A percentile compares a stretch with the other conserved stretches of the same genome.
These are phyloP conservation scores for Aspergillus sp. DNA, from an alignment of 2,329 filamentous ascomycete species.

Conservation along the genomic window DNA sequence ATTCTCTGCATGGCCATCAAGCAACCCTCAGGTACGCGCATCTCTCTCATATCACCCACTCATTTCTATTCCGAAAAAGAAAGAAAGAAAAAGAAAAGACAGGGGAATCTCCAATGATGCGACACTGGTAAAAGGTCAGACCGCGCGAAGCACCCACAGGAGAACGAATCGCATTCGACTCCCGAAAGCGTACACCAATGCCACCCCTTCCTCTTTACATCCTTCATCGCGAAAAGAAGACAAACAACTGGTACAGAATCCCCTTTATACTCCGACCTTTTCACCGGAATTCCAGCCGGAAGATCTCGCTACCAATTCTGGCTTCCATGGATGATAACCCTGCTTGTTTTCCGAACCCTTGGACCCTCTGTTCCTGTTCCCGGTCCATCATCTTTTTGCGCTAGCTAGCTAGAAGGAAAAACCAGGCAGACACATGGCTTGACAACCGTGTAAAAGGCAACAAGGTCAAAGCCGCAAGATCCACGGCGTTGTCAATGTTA, in stretches of 20 bases:
- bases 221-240: neutral
- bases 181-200: slow-evolving; percentile 18
- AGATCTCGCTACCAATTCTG: neutral
- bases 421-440: slow-evolving; percentile 17
- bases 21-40: neutral
- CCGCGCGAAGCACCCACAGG: slow-evolving; percentile 11
- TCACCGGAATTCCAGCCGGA: neutral
- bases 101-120: slow-evolving; percentile 34
- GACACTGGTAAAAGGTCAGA: slow-evolving; percentile 42
- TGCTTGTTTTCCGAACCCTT: neutral
- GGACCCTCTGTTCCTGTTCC: neutral
- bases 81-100: slow-evolving; percentile 3
- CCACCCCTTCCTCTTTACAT: neutral
- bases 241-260: slow-evolving; percentile 5
- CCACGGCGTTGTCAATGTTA: slow-evolving; percentile 12
- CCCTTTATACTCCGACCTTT: neutral
- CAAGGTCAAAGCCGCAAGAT: slow-evolving; percentile 17
- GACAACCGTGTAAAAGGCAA: slow-evolving; percentile 12
- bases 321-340: neutral
- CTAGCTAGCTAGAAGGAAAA: neutral
- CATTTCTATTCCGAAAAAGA: too few species aligned
- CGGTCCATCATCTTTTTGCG: slow-evolving; percentile 1
- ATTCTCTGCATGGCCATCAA: too few species aligned
- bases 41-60: neutral
- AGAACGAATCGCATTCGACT: slow-evolving; percentile 4